Evolutionary conservation across 129 eudicot genomes (phyloP).

Genomic region (Pseudognaphalium luteoalbum): DNA sequence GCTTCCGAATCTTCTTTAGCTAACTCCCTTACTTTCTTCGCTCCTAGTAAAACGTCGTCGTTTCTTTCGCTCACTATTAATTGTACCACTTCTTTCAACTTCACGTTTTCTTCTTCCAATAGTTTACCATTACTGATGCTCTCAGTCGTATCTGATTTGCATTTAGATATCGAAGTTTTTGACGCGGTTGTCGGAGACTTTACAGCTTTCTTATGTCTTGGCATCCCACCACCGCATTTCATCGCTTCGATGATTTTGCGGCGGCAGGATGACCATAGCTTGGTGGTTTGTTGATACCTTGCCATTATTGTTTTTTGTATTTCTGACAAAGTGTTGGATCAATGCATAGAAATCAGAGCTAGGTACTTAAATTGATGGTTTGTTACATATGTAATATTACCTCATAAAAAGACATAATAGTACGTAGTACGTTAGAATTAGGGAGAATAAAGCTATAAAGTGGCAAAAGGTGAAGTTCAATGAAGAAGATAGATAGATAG

Average conservation of each 20-base stretch:
- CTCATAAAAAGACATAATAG: conserved; percentile 1
- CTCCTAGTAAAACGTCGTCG: conserved; percentile 51
- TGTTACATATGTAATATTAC: neutral
- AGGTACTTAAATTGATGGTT: conserved; percentile 9
- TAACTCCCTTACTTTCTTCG: conserved; percentile 59
- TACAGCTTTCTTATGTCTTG: conserved; percentile 22
- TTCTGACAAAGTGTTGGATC: conserved; percentile 1
- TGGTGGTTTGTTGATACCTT: conserved; percentile 40
- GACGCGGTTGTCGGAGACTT: neutral
- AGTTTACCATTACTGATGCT: neutral
- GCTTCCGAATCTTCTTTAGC: conserved; percentile 63
- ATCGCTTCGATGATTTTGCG: conserved; percentile 52
- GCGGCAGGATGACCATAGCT: conserved; percentile 56
- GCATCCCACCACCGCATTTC: conserved; percentile 56
- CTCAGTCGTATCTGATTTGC: conserved; percentile 25
- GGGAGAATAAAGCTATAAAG: conserved; percentile 23
- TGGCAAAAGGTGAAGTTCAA: conserved; percentile 26
- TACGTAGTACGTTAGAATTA: conserved; percentile 23
- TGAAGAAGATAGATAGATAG: conserved; percentile 17
- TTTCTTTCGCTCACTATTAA: conserved; percentile 41
- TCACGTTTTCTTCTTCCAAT: conserved; percentile 44
- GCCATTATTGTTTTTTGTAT: conserved; percentile 35
- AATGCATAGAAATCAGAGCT: conserved; percentile 19
- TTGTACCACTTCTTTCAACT: conserved; percentile 59
- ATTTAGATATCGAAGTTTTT: neutral